Base-by-base conservation (phyloP, 495 filamentous ascomycete species). In the Talaromyces ruber region DNA sequence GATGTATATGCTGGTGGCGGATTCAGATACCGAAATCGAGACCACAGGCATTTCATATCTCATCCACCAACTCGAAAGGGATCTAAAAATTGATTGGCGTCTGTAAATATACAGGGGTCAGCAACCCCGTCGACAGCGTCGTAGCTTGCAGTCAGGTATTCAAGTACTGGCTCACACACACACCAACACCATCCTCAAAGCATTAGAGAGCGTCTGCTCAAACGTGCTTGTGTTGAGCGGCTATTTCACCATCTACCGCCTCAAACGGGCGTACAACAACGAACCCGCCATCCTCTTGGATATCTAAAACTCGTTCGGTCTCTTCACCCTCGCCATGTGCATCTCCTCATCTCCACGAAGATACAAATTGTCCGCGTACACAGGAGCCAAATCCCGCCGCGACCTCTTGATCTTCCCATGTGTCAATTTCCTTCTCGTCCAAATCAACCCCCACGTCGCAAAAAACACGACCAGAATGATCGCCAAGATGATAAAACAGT, bases 391-490 rank as follows among this genome's bases (percentile, higher is more conserved):
- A 28, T 76, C 74, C 37, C 61, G 39, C 18, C 45, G 25, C 6
- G 73, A 66, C 14, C 72, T 63, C 62, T 74, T 75, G 43, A 72
- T 63, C 53, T 30, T 61, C 5, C 64, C 73, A 12, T 55, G 64
- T 0, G 76, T 75, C 8, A 85, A 26, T n/a, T 71, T 73, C 63
- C 75, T 71, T 6, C 81, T 74, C 54, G 86, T 25, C 73, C 78
- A 77, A 22, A 87, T 78, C n/a, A 83, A n/a, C 4, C 66, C 68
- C 74, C 80, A 76, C 8, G 81, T 76, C 47, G 85, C 61, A 6
- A 74, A 73, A 65, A 91, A 93, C 4, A 93, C 70, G 1, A 93
- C 66, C 14, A 86, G 65, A n/a, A 82, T 80, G 3, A 76, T 88
- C 1, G 78, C 79, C 16, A 85, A 75, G 59, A 95, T 90, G 1